A percentile compares a stretch with the other conserved stretches of the same genome.
phyloP scores from a whole-genome alignment of 148 eudicot species.

The Polygonum maritimum region DNA sequence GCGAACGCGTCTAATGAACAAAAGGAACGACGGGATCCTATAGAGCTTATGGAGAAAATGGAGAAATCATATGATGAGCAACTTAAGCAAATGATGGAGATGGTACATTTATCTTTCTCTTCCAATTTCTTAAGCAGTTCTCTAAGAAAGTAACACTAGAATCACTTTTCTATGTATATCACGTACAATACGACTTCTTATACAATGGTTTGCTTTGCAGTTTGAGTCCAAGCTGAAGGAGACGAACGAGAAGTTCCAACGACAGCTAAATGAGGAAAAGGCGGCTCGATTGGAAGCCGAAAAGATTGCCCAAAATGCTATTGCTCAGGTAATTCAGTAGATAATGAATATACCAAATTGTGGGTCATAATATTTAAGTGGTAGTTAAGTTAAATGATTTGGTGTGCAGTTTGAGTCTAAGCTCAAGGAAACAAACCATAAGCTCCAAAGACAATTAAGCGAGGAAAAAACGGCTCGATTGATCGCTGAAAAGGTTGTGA shows the following conservation, averaged over 20 bases:
- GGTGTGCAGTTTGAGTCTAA: slow-evolving; percentile 52
- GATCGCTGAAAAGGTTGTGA: slow-evolving; percentile 48
- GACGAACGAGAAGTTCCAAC: slow-evolving; percentile 55
- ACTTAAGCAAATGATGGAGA: slow-evolving; percentile 49
- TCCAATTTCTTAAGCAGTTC: not conserved
- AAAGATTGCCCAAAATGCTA: slow-evolving; percentile 25
- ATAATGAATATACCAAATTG: slow-evolving; percentile 14
- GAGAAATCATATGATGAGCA: slow-evolving; percentile 56
- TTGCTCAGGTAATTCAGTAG: too few species aligned
- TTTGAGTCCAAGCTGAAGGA: slow-evolving; percentile 66
- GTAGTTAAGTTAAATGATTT: not conserved
- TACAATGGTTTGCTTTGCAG: slow-evolving; percentile 19
- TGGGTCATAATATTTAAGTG: too few species aligned
- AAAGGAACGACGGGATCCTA: slow-evolving; percentile 26
- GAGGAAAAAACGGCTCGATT: slow-evolving; percentile 69
- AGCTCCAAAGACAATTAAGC: slow-evolving; percentile 66
- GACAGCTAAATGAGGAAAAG: slow-evolving; percentile 66
- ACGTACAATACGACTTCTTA: too few species aligned
- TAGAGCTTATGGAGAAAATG: slow-evolving; percentile 48
- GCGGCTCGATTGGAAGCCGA: slow-evolving; percentile 31
- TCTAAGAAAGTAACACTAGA: too few species aligned
- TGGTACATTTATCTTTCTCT: not conserved
- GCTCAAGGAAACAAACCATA: slow-evolving; percentile 50
- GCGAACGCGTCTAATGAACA: slow-evolving; percentile 21
- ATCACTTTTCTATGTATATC: too few species aligned